phyloP scores from a whole-genome alignment of 2,329 filamentous ascomycete species.

The Rachicladosporium sp. region DNA sequence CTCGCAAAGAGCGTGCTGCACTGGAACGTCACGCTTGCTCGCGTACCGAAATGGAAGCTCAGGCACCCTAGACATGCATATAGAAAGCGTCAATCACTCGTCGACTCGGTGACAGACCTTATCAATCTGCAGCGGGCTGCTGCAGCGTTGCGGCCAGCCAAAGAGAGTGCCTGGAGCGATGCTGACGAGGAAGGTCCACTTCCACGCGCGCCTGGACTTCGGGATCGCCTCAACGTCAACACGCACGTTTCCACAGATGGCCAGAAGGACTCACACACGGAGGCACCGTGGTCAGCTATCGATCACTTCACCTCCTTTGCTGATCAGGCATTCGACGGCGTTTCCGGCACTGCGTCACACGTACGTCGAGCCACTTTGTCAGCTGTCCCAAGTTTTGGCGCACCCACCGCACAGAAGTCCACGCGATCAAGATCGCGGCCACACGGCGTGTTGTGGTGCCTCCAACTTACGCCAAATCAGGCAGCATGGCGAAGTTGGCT shows the following conservation, averaged over 20 bases:
- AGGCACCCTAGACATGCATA: conserved; percentile 41
- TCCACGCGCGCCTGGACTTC: too few species aligned
- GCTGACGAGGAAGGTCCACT: conserved; percentile 30
- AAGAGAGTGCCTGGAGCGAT: conserved; percentile 28
- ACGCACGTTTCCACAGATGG: too few species aligned
- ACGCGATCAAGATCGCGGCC: too few species aligned
- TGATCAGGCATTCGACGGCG: too few species aligned
- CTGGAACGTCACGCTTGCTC: conserved; percentile 74
- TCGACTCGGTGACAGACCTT: conserved; percentile 28
- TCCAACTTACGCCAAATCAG: conserved; percentile 68
- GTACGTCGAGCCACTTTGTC: too few species aligned
- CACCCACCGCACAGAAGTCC: too few species aligned
- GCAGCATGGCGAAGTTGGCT: conserved; percentile 67
- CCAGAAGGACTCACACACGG: too few species aligned
- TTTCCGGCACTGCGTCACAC: too few species aligned
- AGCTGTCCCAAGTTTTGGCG: too few species aligned
- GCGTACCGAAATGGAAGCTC: conserved; percentile 87
- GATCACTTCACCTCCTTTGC: too few species aligned
- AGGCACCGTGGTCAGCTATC: too few species aligned
- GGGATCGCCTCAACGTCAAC: too few species aligned
- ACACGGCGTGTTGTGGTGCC: conserved; percentile 50
- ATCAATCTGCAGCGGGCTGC: conserved; percentile 21
- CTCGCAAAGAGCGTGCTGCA: conserved; percentile 60
- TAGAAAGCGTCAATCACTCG: conserved; percentile 30
- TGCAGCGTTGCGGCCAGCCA: conserved; percentile 13